Conservation (phyloP, 352 stramenopile species). For the Globisporangium emineosum region DNA sequence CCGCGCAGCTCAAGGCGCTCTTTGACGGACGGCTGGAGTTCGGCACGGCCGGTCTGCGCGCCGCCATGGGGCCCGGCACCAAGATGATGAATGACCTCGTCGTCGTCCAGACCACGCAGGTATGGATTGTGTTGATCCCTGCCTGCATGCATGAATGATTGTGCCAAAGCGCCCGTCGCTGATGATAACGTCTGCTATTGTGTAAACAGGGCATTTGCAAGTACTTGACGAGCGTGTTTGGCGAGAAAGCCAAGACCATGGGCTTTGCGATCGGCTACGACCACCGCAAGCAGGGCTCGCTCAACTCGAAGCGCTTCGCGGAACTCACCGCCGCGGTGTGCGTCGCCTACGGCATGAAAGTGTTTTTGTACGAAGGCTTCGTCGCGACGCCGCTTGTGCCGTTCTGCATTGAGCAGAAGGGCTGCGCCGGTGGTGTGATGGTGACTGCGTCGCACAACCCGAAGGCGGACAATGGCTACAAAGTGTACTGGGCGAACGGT, state of each 20-base stretch:
- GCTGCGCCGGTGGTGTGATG: slow-evolving; percentile 88
- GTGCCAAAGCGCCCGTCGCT: neutral
- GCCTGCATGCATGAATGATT: neutral
- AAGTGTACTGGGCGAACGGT: slow-evolving; percentile 94
- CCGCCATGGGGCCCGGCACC: slow-evolving; percentile 85
- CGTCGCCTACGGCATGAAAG: slow-evolving; percentile 77
- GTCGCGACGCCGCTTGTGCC: slow-evolving; percentile 96
- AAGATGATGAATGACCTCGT: slow-evolving; percentile 92
- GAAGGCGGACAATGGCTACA: slow-evolving; percentile 98
- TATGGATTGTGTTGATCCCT: neutral
- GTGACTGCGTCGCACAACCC: slow-evolving; percentile 98
- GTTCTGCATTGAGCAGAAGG: slow-evolving; percentile 78
- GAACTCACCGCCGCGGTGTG: slow-evolving; percentile 83
- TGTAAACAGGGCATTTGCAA: slow-evolving; percentile 62
- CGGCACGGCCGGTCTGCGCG: slow-evolving; percentile 89
- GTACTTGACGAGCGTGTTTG: slow-evolving; percentile 79
- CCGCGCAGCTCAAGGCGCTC: slow-evolving; percentile 49
- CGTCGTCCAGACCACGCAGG: slow-evolving; percentile 89
- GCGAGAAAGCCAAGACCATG: slow-evolving; percentile 64
- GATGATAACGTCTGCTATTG: neutral
- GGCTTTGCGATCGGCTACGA: slow-evolving; percentile 91
- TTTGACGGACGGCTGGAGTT: slow-evolving; percentile 88
- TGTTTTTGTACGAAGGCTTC: slow-evolving; percentile 89
- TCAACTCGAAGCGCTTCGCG: slow-evolving; percentile 89
- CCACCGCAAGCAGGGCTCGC: slow-evolving; percentile 66